Evolutionary conservation across 352 stramenopile genomes (phyloP).

Genomic region (Blastocystis hominis): DNA sequence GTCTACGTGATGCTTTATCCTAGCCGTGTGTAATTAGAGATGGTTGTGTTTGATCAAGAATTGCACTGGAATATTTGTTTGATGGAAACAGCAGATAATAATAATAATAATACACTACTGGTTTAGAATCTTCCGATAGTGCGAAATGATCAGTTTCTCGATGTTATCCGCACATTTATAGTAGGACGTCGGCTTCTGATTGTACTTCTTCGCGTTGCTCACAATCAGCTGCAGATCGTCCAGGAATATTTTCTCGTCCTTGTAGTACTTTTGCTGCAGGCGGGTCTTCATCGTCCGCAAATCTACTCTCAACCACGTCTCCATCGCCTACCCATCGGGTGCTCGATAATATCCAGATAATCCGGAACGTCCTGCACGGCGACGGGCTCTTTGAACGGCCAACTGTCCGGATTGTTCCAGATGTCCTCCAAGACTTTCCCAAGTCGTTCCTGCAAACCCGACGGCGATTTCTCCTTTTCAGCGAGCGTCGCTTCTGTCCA

Average conservation of each 20-base stretch:
- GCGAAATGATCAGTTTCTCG: conserved; percentile 51
- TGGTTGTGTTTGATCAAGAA: conserved; percentile 60
- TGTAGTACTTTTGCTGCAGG: conserved; percentile 67
- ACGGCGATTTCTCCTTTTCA: neutral
- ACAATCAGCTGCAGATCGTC: conserved; percentile 88
- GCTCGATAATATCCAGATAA: conserved; percentile 89
- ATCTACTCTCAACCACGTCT: conserved; percentile 43
- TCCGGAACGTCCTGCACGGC: conserved; percentile 83
- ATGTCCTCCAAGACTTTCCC: conserved; percentile 73
- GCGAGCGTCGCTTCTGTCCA: conserved; percentile 63
- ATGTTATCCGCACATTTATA: conserved; percentile 67
- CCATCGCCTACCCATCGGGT: conserved; percentile 72
- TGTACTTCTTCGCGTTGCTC: conserved; percentile 92
- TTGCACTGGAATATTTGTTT: conserved; percentile 6
- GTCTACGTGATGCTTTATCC: conserved; percentile 99
- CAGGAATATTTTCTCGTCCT: conserved; percentile 79
- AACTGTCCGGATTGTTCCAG: conserved; percentile 83
- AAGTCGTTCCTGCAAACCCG: conserved; percentile 19
- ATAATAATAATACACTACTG: neutral
- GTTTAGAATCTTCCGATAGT: conserved; percentile 29
- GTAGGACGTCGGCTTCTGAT: conserved; percentile 85
- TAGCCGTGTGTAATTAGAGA: conserved; percentile 80
- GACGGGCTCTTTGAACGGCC: conserved; percentile 92
- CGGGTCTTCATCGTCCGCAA: conserved; percentile 60
- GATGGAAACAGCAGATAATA: neutral